These are phyloP conservation scores for Pseudogymnoascus sp. DNA, from an alignment of 2,329 filamentous ascomycete species.

Conservation along the genomic window DNA sequence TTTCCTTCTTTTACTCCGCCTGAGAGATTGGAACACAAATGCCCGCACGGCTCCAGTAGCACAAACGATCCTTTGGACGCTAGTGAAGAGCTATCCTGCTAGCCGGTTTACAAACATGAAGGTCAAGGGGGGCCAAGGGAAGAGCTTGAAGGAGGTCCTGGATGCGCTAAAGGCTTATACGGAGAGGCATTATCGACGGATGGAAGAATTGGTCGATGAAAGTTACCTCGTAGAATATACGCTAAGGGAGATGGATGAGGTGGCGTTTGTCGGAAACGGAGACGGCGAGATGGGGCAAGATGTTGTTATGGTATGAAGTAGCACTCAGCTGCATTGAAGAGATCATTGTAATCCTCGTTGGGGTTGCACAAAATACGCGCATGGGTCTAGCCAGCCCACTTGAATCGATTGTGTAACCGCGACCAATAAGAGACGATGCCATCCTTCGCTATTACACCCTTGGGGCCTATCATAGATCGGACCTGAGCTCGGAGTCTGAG, in stretches of 20 bases:
- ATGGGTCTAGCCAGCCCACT: neutral
- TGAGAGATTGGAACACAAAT: constrained; percentile 97
- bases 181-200: constrained; percentile 81
- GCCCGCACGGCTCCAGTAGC: constrained; percentile 77
- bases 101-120: constrained; percentile 66
- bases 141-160: constrained; percentile 72
- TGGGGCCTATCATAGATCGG: neutral
- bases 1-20: constrained; percentile 68
- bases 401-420: neutral
- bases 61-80: constrained; percentile 71
- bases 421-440: neutral
- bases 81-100: constrained; percentile 76
- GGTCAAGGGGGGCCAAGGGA: constrained; percentile 46
- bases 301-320: constrained; percentile 9
- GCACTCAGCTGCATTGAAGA: neutral
- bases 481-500: neutral
- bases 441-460: neutral
- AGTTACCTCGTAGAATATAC: constrained; percentile 94
- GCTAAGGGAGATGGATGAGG: constrained; percentile 74
- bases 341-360: neutral
- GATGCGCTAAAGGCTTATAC: constrained; percentile 86
- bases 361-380: neutral
- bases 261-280: constrained; percentile 20
- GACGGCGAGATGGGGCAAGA: constrained; percentile 7
- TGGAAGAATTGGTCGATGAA: constrained; percentile 87